Conservation (phyloP, 345 rosid genomes). For the Corchorus capsularis region DNA sequence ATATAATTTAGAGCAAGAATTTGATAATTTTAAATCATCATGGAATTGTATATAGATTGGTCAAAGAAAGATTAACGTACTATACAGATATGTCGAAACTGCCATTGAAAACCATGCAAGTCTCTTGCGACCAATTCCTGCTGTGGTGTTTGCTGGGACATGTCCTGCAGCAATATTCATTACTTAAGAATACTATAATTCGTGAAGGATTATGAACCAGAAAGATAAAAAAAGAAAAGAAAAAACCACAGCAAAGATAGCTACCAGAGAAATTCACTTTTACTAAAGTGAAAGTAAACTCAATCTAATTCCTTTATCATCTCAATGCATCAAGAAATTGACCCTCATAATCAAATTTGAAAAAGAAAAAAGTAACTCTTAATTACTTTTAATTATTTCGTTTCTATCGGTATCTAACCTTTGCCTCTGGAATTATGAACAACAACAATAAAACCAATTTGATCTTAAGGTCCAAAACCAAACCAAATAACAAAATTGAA, state of each 20-base stretch:
- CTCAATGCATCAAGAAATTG: neutral
- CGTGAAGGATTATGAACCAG: neutral
- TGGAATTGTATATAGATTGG: neutral
- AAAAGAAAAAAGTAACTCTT: neutral
- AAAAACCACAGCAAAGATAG: slow-evolving; percentile 1
- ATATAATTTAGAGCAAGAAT: neutral
- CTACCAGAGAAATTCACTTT: slow-evolving; percentile 41
- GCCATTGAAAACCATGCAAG: slow-evolving; percentile 55
- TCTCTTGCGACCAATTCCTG: slow-evolving; percentile 58
- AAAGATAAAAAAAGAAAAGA: neutral
- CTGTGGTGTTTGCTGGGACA: slow-evolving; percentile 39
- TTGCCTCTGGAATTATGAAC: too few relatives aligned
- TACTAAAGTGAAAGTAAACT: neutral
- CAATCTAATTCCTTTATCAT: too few relatives aligned
- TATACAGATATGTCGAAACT: slow-evolving; percentile 50
- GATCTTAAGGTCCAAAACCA: too few relatives aligned
- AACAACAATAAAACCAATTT: too few relatives aligned
- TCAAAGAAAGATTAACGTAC: slow-evolving; percentile 26
- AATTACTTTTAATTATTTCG: neutral
- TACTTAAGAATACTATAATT: neutral
- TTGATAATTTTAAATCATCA: neutral
- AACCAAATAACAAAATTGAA: too few relatives aligned
- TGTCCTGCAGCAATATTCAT: slow-evolving; percentile 49
- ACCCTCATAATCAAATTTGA: neutral
- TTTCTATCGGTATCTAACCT: slow-evolving; percentile 15